These are phyloP conservation scores for Alternaria rosae DNA, from an alignment of 2,329 filamentous ascomycete genomes.

Conservation along the genomic window DNA sequence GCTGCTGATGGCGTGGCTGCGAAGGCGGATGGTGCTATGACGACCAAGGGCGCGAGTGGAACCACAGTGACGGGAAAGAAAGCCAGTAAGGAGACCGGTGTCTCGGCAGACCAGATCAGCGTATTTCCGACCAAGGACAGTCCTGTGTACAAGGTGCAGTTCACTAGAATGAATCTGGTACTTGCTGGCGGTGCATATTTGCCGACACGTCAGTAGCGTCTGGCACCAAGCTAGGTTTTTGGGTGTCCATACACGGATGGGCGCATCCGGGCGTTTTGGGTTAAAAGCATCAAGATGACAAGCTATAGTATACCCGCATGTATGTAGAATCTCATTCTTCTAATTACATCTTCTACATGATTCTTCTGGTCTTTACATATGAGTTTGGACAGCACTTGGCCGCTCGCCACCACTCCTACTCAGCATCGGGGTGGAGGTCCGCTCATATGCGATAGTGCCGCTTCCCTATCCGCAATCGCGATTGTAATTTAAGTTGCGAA, in stretches of 20 bases:
- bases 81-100: constrained; percentile 86
- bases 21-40: constrained; percentile 62
- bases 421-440: constrained; percentile 16
- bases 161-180: constrained; percentile 94
- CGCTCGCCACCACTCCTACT: not conserved
- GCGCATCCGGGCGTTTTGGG: constrained; percentile 1
- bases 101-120: constrained; percentile 91
- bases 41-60: constrained; percentile 58
- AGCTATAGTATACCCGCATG: constrained; percentile 10
- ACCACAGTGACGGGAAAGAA: constrained; percentile 62
- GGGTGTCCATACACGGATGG: not conserved
- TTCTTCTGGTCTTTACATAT: not conserved
- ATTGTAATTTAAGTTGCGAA: not conserved
- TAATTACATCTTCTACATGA: not conserved
- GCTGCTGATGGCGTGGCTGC: constrained; percentile 57
- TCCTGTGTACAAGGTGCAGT: constrained; percentile 89
- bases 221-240: not conserved
- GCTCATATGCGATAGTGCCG: constrained; percentile 18
- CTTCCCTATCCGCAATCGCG: not conserved
- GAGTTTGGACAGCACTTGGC: not conserved
- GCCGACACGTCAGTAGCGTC: constrained; percentile 46
- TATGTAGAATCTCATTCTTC: constrained; percentile 3
- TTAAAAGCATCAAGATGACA: constrained; percentile 1
- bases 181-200: constrained; percentile 79
- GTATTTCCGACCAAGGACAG: constrained; percentile 97